These are phyloP conservation scores for Piper longum DNA, from an alignment of 164 flowering plant genomes.

Conservation along the genomic window DNA sequence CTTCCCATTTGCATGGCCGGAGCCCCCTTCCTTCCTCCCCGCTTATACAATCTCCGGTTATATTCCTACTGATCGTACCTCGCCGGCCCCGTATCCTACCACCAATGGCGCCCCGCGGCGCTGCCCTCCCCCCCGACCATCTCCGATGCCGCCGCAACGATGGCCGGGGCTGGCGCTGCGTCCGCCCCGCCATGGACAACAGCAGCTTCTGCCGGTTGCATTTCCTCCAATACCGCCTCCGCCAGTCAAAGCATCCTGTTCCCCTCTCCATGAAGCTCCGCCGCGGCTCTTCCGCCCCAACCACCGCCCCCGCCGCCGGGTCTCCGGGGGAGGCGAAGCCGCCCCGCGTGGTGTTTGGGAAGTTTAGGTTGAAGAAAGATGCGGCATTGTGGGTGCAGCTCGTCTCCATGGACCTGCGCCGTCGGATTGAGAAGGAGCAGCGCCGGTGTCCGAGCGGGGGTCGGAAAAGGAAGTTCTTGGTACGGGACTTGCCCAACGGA, in stretches of 20 bases:
- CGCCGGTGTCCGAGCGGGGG: constrained; percentile 9
- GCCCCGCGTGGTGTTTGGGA: neutral
- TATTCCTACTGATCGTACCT: no score
- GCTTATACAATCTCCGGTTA: no score
- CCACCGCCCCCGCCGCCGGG: neutral
- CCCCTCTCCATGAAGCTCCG: constrained; percentile 40
- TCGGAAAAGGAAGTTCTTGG: constrained; percentile 5
- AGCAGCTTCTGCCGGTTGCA: constrained; percentile 48
- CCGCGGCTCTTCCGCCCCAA: constrained; percentile 5
- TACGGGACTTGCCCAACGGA: constrained; percentile 52
- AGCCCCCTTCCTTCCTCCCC: no score
- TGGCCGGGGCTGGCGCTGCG: constrained; percentile 23
- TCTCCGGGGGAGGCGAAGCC: neutral
- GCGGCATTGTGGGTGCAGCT: neutral
- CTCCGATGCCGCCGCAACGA: constrained; percentile 22
- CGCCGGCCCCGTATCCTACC: neutral
- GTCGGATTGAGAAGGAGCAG: constrained; percentile 1
- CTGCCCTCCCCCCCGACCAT: constrained; percentile 4
- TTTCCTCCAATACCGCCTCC: constrained; percentile 36
- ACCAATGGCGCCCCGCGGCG: neutral
- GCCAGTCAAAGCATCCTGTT: constrained; percentile 38
- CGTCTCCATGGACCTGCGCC: constrained; percentile 3
- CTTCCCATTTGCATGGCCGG: no score
- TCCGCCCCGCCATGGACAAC: constrained; percentile 19
- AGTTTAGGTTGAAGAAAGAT: neutral